Evolutionary conservation across 768 basidiomycete species (phyloP).

Genomic region (Boletus sp.): DNA sequence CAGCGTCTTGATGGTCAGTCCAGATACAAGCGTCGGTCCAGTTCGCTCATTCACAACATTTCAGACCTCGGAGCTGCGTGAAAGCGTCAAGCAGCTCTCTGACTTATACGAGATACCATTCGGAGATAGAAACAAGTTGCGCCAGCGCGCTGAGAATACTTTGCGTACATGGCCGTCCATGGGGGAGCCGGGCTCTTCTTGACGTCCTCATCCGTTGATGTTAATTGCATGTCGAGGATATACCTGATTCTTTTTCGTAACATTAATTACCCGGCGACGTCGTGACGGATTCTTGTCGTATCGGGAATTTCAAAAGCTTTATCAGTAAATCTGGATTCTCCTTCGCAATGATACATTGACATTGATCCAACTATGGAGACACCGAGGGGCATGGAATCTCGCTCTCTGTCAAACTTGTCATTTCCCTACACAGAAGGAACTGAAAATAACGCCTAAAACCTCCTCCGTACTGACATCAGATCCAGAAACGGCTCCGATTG

Average conservation of each 20-base stretch:
- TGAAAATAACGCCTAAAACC: conserved; percentile 77
- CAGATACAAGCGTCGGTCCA: neutral
- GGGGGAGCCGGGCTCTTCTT: neutral
- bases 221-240: neutral
- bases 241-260: conserved; percentile 3
- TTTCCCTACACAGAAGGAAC: conserved; percentile 89
- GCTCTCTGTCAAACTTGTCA: conserved; percentile 23
- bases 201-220: neutral
- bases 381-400: no score
- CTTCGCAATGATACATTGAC: conserved; percentile 1
- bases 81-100: conserved; percentile 25
- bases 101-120: conserved; percentile 31
- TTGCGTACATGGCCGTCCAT: conserved; percentile 14
- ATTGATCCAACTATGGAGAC: neutral
- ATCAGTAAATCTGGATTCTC: neutral
- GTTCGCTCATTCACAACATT: neutral
- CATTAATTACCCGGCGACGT: neutral
- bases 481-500: conserved; percentile 84
- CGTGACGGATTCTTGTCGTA: neutral
- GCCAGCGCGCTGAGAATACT: conserved; percentile 20
- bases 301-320: neutral
- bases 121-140: conserved; percentile 27
- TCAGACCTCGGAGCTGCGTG: conserved; percentile 21
- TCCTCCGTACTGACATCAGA: conserved; percentile 74
- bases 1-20: conserved; percentile 16